Evolutionary conservation across 345 rosid species (phyloP).

Genomic region (Gossypium rotundifolium): DNA sequence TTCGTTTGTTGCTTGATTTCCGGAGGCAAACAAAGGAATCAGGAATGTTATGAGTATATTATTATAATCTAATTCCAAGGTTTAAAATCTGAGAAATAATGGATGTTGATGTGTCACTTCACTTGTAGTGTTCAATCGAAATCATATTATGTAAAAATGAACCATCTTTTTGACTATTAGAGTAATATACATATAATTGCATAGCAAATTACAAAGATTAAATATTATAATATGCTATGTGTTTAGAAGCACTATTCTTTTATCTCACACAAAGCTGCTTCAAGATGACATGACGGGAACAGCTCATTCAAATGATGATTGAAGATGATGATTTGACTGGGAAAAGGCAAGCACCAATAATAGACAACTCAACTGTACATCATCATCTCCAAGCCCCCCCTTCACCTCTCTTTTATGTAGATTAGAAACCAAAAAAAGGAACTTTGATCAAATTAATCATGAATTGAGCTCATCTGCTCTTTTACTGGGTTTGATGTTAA

Average conservation of each 20-base stretch:
- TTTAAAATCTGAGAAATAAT: background rate
- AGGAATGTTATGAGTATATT: background rate
- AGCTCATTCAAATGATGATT: conserved; percentile 49
- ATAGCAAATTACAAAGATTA: no score
- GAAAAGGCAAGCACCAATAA: conserved; percentile 40
- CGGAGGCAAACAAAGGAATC: conserved; percentile 4
- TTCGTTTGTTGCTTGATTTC: conserved; percentile 12
- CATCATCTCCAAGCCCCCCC: background rate
- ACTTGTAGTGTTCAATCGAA: background rate
- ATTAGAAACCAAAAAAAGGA: no score
- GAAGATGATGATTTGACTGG: conserved; percentile 52
- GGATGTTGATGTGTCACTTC: conserved; percentile 4
- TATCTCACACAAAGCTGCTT: background rate
- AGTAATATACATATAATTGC: background rate
- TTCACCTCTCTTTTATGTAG: no score
- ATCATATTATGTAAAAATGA: background rate
- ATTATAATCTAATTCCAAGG: background rate
- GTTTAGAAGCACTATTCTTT: no score
- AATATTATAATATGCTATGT: no score
- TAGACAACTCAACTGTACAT: conserved; percentile 22
- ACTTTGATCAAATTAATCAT: no score
- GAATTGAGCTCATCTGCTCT: no score
- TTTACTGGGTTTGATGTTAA: background rate
- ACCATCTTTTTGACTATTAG: background rate
- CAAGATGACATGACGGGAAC: conserved; percentile 53